These are phyloP conservation scores for Erucastrum elatum DNA, from an alignment of 345 rosid species.

Conservation along the genomic window DNA sequence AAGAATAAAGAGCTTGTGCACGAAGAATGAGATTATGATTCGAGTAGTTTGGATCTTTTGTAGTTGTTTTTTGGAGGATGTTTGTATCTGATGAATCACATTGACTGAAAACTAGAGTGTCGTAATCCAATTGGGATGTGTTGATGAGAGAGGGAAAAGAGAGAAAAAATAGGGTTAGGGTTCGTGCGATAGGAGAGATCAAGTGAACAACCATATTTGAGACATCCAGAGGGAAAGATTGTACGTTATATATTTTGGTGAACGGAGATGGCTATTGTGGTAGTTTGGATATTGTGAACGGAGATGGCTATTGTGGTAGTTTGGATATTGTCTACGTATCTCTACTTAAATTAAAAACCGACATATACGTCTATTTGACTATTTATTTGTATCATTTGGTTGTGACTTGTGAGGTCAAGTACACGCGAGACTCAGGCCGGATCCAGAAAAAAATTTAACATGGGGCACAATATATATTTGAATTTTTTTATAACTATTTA, in stretches of 20 bases:
- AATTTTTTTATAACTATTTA: too few species aligned
- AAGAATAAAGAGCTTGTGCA: constrained; percentile 43
- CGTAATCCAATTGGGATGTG: constrained; percentile 42
- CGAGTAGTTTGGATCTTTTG: background rate
- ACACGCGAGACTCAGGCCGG: background rate
- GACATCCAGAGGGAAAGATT: background rate
- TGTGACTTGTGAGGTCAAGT: constrained; percentile 21
- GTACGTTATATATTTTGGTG: background rate
- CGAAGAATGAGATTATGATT: constrained; percentile 30
- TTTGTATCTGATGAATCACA: constrained; percentile 40
- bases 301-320: constrained; percentile 24
- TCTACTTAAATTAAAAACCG: background rate
- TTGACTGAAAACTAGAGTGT: constrained; percentile 52
- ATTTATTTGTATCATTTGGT: constrained; percentile 2
- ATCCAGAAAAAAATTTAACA: too few species aligned
- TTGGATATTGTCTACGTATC: constrained; percentile 28
- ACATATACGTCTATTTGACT: background rate
- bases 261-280: constrained; percentile 14
- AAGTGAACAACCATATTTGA: constrained; percentile 24
- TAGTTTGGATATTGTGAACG: constrained; percentile 26
- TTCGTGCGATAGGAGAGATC: constrained; percentile 27
- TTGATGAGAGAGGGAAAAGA: constrained; percentile 20
- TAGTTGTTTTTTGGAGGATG: constrained; percentile 13
- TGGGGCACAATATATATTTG: too few species aligned
- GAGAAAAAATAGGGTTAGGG: constrained; percentile 25